Base-by-base conservation (phyloP, 306 rosid genomes). In the Myrica gale region DNA sequence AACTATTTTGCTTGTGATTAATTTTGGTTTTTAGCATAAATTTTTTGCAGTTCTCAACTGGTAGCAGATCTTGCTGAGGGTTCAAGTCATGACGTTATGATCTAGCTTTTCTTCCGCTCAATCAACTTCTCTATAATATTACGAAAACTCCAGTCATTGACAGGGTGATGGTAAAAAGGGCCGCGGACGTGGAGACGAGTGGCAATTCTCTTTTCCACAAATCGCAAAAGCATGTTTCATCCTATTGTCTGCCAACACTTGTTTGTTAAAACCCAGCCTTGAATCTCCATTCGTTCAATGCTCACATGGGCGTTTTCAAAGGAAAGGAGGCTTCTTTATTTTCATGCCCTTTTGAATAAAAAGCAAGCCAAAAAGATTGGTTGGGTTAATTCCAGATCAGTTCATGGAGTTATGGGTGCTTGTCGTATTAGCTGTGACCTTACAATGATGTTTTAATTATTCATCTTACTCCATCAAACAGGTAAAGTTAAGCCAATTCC, bases 201-300 rank as follows among this genome's bases (percentile, higher is more conserved):
- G 45, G 69, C 69, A 41, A 16, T 41, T 8, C 48, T 48, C 70
- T 16, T 65, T 65, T 21, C 46, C 13, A 41, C 7, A 16, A 41
- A 41, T 0, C 4, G 37, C 15, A 65, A 65, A 65, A 41, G 21
- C 19, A 13, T 21, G 32, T 5, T 57, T 57, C 37, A 8, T 37
- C 39, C 65, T 41, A 17, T 65, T 9, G 39, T 20, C 63, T 57
- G 16, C 63, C 63, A 20, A 57, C 63, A 57, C 10, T 20, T 21
- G 21, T 7, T 7, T 0, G 39, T 57, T 57, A 21, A 54, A 54
- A 54, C 1, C 63, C 15, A 37, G 15, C 63, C 39, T 57, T 57
- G 37, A 21, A 57, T 57, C 63, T 21, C 9, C 63, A 57, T 57
- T 42, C 26, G 70, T 65, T 57, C 15, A 65, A 65, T 65, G 70